phyloP scores from a whole-genome alignment of 2,329 filamentous ascomycete genomes.

The Diplodia seriata region DNA sequence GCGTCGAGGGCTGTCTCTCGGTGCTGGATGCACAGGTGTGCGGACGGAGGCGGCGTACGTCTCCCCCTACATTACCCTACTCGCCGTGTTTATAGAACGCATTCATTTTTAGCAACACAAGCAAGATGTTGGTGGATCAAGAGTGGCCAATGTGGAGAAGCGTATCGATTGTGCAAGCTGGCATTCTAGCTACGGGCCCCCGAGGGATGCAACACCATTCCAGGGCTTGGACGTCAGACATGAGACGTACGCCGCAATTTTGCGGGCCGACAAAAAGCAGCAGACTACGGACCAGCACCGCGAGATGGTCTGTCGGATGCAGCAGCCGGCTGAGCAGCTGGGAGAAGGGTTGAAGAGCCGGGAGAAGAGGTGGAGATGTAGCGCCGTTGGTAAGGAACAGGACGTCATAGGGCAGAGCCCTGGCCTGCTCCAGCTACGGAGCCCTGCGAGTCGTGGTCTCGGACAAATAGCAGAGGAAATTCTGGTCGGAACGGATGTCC shows the following conservation, averaged over 20 bases:
- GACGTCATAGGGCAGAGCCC: conserved; percentile 61
- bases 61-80: conserved; percentile 10
- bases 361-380: conserved; percentile 50
- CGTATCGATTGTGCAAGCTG: neutral
- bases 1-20: conserved; percentile 38
- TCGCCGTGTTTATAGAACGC: conserved; percentile 12
- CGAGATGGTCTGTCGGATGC: neutral
- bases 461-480: conserved; percentile 69
- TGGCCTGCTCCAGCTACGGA: conserved; percentile 72
- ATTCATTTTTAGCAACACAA: conserved; percentile 5
- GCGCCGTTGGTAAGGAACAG: conserved; percentile 72
- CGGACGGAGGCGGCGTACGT: conserved; percentile 36
- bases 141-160: neutral
- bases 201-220: neutral
- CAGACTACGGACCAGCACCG: too few relatives aligned
- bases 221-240: neutral
- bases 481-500: conserved; percentile 53
- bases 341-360: neutral
- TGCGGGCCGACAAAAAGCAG: neutral
- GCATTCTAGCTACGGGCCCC: neutral
- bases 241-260: neutral
- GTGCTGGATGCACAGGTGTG: conserved; percentile 52
- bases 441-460: conserved; percentile 62
- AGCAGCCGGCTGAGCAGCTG: neutral
- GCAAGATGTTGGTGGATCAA: neutral